phyloP scores from a whole-genome alignment of 441 rosid genomes.

The Isatis lusitanica region DNA sequence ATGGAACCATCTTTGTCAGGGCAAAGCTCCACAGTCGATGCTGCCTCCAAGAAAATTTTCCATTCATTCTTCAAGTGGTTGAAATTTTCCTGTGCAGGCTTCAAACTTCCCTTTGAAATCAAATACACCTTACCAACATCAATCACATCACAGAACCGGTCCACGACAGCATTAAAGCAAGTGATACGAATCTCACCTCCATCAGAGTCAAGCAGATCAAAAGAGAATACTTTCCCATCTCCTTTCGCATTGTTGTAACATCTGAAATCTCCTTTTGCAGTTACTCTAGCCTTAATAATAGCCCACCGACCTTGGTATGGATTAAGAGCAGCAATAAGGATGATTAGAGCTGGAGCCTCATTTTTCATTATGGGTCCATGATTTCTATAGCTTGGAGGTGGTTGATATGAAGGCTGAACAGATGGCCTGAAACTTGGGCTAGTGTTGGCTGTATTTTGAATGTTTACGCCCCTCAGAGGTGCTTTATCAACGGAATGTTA shows the following conservation, averaged over 20 bases:
- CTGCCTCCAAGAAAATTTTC: constrained; percentile 75
- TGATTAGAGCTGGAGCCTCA: constrained; percentile 77
- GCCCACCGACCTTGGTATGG: constrained; percentile 96
- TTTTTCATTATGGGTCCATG: constrained; percentile 80
- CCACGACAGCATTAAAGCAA: constrained; percentile 80
- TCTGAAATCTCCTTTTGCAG: constrained; percentile 79
- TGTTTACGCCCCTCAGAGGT: constrained; percentile 30
- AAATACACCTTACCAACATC: constrained; percentile 83
- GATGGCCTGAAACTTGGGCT: constrained; percentile 54
- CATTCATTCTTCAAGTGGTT: constrained; percentile 83
- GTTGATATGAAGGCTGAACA: constrained; percentile 77
- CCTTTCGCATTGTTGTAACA: constrained; percentile 83
- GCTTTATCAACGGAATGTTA: too few species aligned
- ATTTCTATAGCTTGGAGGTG: constrained; percentile 68
- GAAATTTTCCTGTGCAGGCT: constrained; percentile 86
- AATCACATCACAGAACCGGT: constrained; percentile 59
- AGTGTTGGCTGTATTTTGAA: constrained; percentile 40
- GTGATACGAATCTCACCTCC: constrained; percentile 86
- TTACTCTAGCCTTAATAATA: constrained; percentile 85
- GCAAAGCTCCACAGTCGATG: constrained; percentile 70
- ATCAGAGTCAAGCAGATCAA: constrained; percentile 83
- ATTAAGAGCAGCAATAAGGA: constrained; percentile 80
- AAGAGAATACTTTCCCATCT: constrained; percentile 88
- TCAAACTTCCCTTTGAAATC: constrained; percentile 79
- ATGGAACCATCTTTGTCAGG: constrained; percentile 75